These are phyloP conservation scores for Phytophthora syringae DNA, from an alignment of 352 stramenopile species.

Conservation along the genomic window DNA sequence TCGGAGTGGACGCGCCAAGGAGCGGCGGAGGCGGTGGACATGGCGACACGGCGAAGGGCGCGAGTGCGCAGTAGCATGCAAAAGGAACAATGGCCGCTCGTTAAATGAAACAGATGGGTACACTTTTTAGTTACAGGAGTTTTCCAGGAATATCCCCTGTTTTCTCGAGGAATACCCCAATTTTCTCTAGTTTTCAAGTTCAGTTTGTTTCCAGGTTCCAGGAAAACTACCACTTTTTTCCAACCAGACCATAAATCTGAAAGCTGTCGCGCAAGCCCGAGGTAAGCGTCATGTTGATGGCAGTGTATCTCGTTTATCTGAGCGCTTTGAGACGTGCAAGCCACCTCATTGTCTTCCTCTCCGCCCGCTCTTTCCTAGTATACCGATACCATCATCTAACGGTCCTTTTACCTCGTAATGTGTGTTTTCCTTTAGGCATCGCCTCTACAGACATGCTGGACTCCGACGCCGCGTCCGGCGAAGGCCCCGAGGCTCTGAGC, in stretches of 20 bases:
- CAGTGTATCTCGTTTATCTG: slow-evolving; percentile 3
- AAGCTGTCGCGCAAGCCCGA: background rate
- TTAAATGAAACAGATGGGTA: too few species aligned
- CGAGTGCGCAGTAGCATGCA: slow-evolving; percentile 10
- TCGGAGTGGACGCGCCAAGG: slow-evolving; percentile 19
- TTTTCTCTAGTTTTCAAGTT: too few species aligned
- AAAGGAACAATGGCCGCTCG: too few species aligned
- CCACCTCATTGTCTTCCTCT: background rate
- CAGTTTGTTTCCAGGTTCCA: too few species aligned
- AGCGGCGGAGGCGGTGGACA: slow-evolving; percentile 4
- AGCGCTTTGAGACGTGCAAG: background rate
- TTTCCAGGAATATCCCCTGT: too few species aligned
- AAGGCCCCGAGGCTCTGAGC: slow-evolving; percentile 45
- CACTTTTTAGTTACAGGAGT: too few species aligned
- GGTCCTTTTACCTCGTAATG: slow-evolving; percentile 4
- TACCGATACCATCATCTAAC: too few species aligned
- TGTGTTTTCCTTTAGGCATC: background rate
- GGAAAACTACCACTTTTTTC: too few species aligned
- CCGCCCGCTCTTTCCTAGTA: slow-evolving; percentile 5
- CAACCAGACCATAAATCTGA: slow-evolving; percentile 28
- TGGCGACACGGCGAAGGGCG: slow-evolving; percentile 9
- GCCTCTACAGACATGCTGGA: slow-evolving; percentile 24
- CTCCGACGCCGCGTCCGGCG: slow-evolving; percentile 8
- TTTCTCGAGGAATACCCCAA: too few species aligned
- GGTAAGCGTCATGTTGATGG: slow-evolving; percentile 6